Conservation (phyloP, 176 grass and related monocot species). For the Rhynchospora breviuscula region DNA sequence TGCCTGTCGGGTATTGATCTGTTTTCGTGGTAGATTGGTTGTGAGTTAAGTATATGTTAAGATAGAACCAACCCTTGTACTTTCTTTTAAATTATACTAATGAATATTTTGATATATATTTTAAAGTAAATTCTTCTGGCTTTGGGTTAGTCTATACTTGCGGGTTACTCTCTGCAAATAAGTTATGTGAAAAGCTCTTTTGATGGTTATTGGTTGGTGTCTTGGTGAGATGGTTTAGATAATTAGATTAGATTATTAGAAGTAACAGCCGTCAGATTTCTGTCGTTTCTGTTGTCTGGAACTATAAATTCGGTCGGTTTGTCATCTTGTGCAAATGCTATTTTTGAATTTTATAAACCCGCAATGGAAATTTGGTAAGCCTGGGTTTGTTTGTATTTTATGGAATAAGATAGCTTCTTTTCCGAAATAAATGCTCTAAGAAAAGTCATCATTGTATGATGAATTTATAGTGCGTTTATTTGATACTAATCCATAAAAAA, state of each 20-base stretch:
- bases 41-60: not conserved
- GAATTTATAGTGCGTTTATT: not conserved
- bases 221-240: not conserved
- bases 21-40: not conserved
- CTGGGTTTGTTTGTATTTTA: not conserved
- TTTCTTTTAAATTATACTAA: constrained; percentile 9
- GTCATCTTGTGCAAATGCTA: not conserved
- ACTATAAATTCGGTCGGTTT: not conserved
- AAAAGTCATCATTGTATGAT: not conserved
- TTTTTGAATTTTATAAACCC: constrained; percentile 6
- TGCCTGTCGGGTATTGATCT: constrained; percentile 32
- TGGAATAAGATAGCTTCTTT: not conserved
- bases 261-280: not conserved
- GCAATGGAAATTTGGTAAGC: not conserved
- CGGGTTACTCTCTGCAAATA: not conserved
- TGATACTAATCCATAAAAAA: not conserved
- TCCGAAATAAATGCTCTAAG: not conserved
- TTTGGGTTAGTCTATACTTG: constrained; percentile 4
- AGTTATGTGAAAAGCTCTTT: not conserved
- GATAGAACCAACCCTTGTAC: not conserved
- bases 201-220: not conserved
- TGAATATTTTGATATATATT: constrained; percentile 12
- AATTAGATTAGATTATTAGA: constrained; percentile 8
- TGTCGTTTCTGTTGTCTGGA: constrained; percentile 20
- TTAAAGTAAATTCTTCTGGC: not conserved